Evolutionary conservation across 495 filamentous ascomycete genomes (phyloP).

Genomic region (Gamarada debralockiae): DNA sequence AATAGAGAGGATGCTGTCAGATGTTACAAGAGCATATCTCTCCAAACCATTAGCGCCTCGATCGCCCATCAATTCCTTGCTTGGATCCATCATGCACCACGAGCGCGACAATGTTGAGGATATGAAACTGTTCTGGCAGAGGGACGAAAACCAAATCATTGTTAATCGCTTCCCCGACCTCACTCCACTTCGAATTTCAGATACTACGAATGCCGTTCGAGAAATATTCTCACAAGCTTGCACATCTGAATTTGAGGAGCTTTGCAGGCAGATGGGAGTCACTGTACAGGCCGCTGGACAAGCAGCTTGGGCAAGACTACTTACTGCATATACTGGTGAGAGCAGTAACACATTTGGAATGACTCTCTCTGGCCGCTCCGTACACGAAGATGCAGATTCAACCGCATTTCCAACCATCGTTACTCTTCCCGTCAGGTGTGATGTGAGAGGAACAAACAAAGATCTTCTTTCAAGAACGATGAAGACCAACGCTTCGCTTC

Average conservation of each 20-base stretch:
- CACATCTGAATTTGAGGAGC: constrained; percentile 43
- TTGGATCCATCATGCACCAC: constrained; percentile 50
- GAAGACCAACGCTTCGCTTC: constrained; percentile 53
- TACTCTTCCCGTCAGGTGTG: constrained; percentile 62
- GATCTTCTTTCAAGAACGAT: constrained; percentile 55
- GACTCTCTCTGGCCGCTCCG: constrained; percentile 66
- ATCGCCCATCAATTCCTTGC: constrained; percentile 32
- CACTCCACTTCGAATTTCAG: constrained; percentile 50
- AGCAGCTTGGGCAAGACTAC: constrained; percentile 67
- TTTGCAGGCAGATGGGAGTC: constrained; percentile 48
- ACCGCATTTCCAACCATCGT: constrained; percentile 69
- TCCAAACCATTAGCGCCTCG: constrained; percentile 19
- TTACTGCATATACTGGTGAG: constrained; percentile 72
- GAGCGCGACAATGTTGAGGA: constrained; percentile 28
- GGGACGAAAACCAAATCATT: constrained; percentile 43
- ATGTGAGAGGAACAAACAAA: constrained; percentile 44
- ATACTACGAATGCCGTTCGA: constrained; percentile 31
- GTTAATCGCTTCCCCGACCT: constrained; percentile 66
- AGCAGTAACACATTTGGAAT: constrained; percentile 63
- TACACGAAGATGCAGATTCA: constrained; percentile 39
- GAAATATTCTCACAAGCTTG: constrained; percentile 35
- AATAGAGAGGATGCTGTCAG: constrained; percentile 53
- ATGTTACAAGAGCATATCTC: constrained; percentile 42
- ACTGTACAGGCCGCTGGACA: constrained; percentile 69
- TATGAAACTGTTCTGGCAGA: constrained; percentile 58